phyloP scores from a whole-genome alignment of 2,329 filamentous ascomycete genomes.

The Trichophyton simii region DNA sequence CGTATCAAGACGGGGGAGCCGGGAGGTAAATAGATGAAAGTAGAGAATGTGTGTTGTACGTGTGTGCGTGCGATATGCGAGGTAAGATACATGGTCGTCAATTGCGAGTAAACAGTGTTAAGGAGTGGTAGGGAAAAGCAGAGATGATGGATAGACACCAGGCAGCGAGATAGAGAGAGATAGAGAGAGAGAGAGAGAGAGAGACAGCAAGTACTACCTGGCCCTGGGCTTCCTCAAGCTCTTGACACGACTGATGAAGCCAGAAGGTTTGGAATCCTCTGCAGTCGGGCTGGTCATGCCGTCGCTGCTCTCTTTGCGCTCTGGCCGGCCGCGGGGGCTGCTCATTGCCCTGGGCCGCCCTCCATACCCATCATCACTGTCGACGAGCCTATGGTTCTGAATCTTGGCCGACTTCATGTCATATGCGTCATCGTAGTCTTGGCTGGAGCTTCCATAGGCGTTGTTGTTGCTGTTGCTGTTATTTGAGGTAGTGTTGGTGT shows the following conservation, averaged over 20 bases:
- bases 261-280: constrained; percentile 8
- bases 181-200: not conserved
- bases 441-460: constrained; percentile 14
- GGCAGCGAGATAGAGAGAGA: not conserved
- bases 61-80: too few relatives aligned
- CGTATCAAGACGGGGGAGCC: not conserved
- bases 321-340: constrained; percentile 47
- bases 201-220: not conserved
- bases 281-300: not conserved
- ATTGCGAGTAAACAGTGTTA: not conserved
- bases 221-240: constrained; percentile 14
- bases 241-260: constrained; percentile 15
- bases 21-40: too few relatives aligned
- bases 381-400: constrained; percentile 42
- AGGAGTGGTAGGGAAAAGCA: not conserved
- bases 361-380: constrained; percentile 19
- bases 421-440: constrained; percentile 59
- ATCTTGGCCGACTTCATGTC: constrained; percentile 52
- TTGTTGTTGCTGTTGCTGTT: too few relatives aligned
- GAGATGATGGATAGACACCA: not conserved
- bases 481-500: too few relatives aligned
- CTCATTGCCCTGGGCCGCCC: constrained; percentile 40
- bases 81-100: not conserved
- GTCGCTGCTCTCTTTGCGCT: constrained; percentile 26
- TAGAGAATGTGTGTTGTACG: too few relatives aligned